A percentile compares a stretch with the other conserved stretches of the same genome.
Conservation (phyloP, 2,329 filamentous ascomycete genomes). For the Pseudogymnoascus sp. region DNA sequence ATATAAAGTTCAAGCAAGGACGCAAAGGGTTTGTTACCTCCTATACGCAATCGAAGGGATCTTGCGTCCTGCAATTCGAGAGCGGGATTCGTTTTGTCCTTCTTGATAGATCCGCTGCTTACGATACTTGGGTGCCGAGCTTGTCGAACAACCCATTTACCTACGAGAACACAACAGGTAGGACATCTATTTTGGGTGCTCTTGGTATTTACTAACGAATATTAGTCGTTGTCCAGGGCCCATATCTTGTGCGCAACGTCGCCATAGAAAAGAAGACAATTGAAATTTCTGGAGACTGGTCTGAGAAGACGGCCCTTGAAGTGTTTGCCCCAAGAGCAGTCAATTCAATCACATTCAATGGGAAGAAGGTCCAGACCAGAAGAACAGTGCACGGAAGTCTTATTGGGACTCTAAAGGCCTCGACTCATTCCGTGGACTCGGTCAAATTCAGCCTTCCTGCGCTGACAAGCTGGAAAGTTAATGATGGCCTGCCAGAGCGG, state of each 20-base stretch:
- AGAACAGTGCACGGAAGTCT: slow-evolving; percentile 32
- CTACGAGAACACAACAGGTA: not conserved
- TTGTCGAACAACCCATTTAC: slow-evolving; percentile 30
- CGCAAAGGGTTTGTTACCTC: slow-evolving; percentile 36
- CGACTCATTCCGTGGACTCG: slow-evolving; percentile 16
- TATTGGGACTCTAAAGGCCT: slow-evolving; percentile 27
- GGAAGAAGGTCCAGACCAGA: slow-evolving; percentile 27
- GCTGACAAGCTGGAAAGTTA: slow-evolving; percentile 29
- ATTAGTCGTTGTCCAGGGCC: slow-evolving; percentile 43
- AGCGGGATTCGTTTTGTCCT: slow-evolving; percentile 44
- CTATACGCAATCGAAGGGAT: slow-evolving; percentile 43
- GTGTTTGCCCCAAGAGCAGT: slow-evolving; percentile 41
- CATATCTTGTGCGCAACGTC: slow-evolving; percentile 44
- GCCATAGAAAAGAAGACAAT: slow-evolving; percentile 31
- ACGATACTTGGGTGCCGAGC: slow-evolving; percentile 48
- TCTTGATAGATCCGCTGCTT: slow-evolving; percentile 46
- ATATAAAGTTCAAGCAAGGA: slow-evolving; percentile 36
- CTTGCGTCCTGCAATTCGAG: slow-evolving; percentile 39
- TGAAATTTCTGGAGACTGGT: slow-evolving; percentile 38
- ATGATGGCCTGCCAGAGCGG: slow-evolving; percentile 38
- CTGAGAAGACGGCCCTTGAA: slow-evolving; percentile 35
- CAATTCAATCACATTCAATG: slow-evolving; percentile 45
- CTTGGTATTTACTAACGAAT: not conserved
- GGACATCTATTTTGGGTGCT: not conserved
- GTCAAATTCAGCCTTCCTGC: slow-evolving; percentile 17